phyloP scores from a whole-genome alignment of 2,329 filamentous ascomycete genomes.

The Nothopassalora personata region DNA sequence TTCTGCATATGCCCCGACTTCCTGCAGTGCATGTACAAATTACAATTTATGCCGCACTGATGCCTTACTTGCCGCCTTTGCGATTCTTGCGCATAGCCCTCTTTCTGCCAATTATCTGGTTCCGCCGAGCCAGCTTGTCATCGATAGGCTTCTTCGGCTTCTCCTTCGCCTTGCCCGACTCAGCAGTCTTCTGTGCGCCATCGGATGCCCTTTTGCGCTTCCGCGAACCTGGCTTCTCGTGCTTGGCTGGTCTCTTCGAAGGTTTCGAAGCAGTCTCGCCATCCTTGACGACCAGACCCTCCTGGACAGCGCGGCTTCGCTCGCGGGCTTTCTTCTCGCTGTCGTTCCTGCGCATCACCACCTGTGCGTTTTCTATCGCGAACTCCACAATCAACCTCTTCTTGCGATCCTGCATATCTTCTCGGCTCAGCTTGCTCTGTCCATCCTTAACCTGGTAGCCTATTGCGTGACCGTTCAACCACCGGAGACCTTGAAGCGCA shows the following conservation, averaged over 20 bases:
- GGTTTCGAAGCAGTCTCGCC: slow-evolving; percentile 9
- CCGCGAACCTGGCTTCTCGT: slow-evolving; percentile 26
- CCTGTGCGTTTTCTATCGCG: slow-evolving; percentile 95
- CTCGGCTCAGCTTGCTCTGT: slow-evolving; percentile 35
- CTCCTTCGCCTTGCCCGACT: slow-evolving; percentile 25
- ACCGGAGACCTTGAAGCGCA: slow-evolving; percentile 89
- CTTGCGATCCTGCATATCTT: slow-evolving; percentile 64
- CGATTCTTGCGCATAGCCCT: slow-evolving; percentile 57
- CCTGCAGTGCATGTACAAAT: slow-evolving; percentile 12
- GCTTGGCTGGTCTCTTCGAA: slow-evolving; percentile 15
- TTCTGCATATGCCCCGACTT: slow-evolving; percentile 6
- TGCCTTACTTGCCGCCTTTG: slow-evolving; percentile 23
- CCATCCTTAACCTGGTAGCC: slow-evolving; percentile 44
- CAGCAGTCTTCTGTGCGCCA: slow-evolving; percentile 9
- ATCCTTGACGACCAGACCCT: slow-evolving; percentile 12
- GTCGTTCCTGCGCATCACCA: slow-evolving; percentile 72
- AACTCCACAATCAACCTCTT: slow-evolving; percentile 93
- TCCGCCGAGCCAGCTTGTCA: slow-evolving; percentile 55
- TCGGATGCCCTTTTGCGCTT: slow-evolving; percentile 38
- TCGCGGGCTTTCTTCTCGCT: slow-evolving; percentile 54
- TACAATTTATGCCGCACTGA: slow-evolving; percentile 7
- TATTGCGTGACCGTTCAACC: slow-evolving; percentile 75
- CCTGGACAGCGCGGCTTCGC: slow-evolving; percentile 32
- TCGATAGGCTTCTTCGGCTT: slow-evolving; percentile 38
- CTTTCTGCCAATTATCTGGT: slow-evolving; percentile 82